Conservation (phyloP, 1,284 basidiomycete genomes). For the Malassezia brasiliensis region DNA sequence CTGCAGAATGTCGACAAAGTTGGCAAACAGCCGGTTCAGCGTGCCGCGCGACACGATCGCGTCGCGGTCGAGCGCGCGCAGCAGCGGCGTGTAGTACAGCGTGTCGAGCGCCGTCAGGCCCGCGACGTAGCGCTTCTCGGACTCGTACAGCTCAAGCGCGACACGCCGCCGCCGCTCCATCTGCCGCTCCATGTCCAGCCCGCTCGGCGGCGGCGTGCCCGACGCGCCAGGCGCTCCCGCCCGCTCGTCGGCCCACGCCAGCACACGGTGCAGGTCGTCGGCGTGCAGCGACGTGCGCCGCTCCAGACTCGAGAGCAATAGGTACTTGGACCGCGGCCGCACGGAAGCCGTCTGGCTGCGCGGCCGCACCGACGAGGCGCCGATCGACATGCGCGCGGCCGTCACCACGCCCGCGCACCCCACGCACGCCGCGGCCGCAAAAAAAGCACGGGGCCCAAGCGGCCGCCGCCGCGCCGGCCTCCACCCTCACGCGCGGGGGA, state of each 20-base stretch:
- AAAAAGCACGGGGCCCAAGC: neutral
- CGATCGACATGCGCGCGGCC: neutral
- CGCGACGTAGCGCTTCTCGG: constrained; percentile 38
- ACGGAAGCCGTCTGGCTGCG: constrained; percentile 4
- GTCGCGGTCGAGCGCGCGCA: constrained; percentile 59
- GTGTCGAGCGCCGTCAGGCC: constrained; percentile 31
- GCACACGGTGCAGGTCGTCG: neutral
- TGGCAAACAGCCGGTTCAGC: constrained; percentile 69
- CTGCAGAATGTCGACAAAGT: constrained; percentile 84
- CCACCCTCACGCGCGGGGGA: neutral
- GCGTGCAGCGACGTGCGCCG: constrained; percentile 9
- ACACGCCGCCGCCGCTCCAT: constrained; percentile 22
- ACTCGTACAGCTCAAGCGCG: constrained; percentile 38
- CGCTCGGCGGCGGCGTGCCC: neutral
- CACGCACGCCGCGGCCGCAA: neutral
- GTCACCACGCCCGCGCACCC: too few species aligned
- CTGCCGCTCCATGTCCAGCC: neutral
- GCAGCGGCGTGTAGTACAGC: constrained; percentile 38
- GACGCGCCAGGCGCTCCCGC: neutral
- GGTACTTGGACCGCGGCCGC: constrained; percentile 5
- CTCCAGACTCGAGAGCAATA: constrained; percentile 8
- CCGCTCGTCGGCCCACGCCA: neutral
- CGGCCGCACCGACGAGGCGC: neutral
- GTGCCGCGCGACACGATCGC: constrained; percentile 62
- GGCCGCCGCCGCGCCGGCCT: neutral